Conservation (phyloP, 1,139 yeast species). For the Kodamaea plutei region DNA sequence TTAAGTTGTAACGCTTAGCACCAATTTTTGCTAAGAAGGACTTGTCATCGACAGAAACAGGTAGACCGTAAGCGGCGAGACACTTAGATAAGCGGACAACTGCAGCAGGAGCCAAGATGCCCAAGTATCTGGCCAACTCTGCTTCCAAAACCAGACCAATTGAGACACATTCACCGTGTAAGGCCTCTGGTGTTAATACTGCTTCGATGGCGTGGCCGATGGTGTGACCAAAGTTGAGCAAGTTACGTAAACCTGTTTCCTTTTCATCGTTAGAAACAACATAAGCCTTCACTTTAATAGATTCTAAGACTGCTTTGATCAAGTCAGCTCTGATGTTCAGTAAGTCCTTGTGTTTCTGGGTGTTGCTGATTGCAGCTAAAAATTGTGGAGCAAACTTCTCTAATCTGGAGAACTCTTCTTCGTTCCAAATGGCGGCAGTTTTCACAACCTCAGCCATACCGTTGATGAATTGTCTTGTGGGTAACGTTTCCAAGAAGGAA, state of each 20-base stretch:
- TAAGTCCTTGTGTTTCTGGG: conserved; percentile 48
- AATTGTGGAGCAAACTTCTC: conserved; percentile 72
- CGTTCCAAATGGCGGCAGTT: conserved; percentile 98
- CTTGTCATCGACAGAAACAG: conserved; percentile 73
- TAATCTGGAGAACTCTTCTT: conserved; percentile 75
- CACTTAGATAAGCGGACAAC: conserved; percentile 87
- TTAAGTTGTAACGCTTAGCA: conserved; percentile 52
- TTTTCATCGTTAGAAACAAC: conserved; percentile 95
- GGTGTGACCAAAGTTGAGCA: conserved; percentile 93
- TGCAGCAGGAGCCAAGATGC: conserved; percentile 85
- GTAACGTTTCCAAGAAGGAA: conserved; percentile 80
- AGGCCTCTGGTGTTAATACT: conserved; percentile 87
- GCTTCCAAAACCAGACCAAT: conserved; percentile 95
- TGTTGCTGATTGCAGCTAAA: conserved; percentile 49
- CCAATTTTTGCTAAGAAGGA: conserved; percentile 63
- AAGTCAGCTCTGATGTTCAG: conserved; percentile 67
- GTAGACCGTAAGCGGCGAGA: conserved; percentile 79
- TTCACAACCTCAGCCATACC: conserved; percentile 99
- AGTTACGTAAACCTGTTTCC: conserved; percentile 89
- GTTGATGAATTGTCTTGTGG: conserved; percentile 90
- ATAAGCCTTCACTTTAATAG: conserved; percentile 85
- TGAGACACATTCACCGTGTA: conserved; percentile 97
- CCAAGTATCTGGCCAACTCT: conserved; percentile 85
- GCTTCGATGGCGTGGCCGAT: conserved; percentile 99
- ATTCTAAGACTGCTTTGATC: conserved; percentile 75